Conservation (phyloP, 805 yeast genomes). For the Metschnikowia dekortorum region DNA sequence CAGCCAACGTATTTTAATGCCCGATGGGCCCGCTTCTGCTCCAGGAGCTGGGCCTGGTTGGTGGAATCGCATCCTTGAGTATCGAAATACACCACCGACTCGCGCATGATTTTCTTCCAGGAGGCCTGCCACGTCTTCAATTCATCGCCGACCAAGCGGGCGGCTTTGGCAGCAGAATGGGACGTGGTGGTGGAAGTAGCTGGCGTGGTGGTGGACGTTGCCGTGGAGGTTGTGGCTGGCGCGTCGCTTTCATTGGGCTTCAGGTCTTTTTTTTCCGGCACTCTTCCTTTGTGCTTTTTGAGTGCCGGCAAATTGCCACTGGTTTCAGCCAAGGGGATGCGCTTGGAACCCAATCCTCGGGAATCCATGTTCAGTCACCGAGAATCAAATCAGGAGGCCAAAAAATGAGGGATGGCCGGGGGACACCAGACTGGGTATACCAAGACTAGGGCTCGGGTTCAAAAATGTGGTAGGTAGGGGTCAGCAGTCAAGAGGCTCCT, state of each 20-base stretch:
- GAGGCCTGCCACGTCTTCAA: slow-evolving; percentile 58
- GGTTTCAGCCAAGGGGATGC: slow-evolving; percentile 40
- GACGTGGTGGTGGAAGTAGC: slow-evolving; percentile 1
- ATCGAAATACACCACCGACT: slow-evolving; percentile 60
- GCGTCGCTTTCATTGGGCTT: neutral
- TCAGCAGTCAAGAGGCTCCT: too few species aligned
- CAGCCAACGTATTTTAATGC: slow-evolving; percentile 49
- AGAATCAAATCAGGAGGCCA: too few species aligned
- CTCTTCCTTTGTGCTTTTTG: slow-evolving; percentile 24
- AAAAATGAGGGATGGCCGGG: neutral
- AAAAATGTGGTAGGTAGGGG: too few species aligned
- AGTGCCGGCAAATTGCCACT: slow-evolving; percentile 33
- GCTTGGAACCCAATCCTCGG: slow-evolving; percentile 4
- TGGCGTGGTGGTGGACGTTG: neutral
- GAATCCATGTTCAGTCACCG: neutral
- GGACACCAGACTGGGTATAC: too few species aligned
- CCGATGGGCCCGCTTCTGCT: slow-evolving; percentile 39
- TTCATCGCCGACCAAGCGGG: slow-evolving; percentile 42
- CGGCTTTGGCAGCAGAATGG: slow-evolving; percentile 12
- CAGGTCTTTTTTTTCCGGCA: neutral
- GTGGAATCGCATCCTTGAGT: slow-evolving; percentile 38
- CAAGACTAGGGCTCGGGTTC: too few species aligned
- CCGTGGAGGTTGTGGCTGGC: neutral
- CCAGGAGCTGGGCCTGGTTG: slow-evolving; percentile 32
- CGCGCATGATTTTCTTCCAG: slow-evolving; percentile 60